phyloP scores from a whole-genome alignment of 139 green algal genomes.

The Chlamydomonas schloesseri region DNA sequence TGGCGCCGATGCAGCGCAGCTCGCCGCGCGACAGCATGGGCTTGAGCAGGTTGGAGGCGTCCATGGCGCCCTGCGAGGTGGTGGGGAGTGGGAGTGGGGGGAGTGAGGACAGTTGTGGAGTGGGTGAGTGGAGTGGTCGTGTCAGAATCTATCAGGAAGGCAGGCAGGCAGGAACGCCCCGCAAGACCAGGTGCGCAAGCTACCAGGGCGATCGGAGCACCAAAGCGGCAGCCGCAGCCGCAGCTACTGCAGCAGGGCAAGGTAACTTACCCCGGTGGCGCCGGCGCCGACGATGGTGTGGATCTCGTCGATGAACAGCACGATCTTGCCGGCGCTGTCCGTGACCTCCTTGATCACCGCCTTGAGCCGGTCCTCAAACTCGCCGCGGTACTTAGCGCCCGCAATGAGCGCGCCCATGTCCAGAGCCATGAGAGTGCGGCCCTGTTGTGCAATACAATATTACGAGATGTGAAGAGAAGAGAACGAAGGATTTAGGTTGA shows the following conservation, averaged over 20 bases:
- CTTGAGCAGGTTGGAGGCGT: conserved; percentile 98
- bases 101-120: background rate
- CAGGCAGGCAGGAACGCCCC: too few relatives aligned
- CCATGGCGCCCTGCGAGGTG: conserved; percentile 86
- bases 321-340: conserved; percentile 86
- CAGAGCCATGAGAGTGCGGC: conserved; percentile 88
- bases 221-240: too few relatives aligned
- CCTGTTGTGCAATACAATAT: conserved; percentile 66
- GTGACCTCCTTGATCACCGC: conserved; percentile 94
- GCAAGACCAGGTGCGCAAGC: too few relatives aligned
- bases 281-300: conserved; percentile 90
- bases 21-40: conserved; percentile 95
- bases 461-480: too few relatives aligned
- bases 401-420: conserved; percentile 97
- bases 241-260: too few relatives aligned
- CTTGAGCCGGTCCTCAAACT: conserved; percentile 99
- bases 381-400: conserved; percentile 96
- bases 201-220: too few relatives aligned
- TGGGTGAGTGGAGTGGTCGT: background rate
- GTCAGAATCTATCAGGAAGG: too few relatives aligned
- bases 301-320: conserved; percentile 99
- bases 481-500: too few relatives aligned
- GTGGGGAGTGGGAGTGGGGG: conserved; percentile 3
- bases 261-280: conserved; percentile 37
- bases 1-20: conserved; percentile 98